phyloP scores from a whole-genome alignment of 2,329 filamentous ascomycete species.

The Curvularia hawaiiensis region DNA sequence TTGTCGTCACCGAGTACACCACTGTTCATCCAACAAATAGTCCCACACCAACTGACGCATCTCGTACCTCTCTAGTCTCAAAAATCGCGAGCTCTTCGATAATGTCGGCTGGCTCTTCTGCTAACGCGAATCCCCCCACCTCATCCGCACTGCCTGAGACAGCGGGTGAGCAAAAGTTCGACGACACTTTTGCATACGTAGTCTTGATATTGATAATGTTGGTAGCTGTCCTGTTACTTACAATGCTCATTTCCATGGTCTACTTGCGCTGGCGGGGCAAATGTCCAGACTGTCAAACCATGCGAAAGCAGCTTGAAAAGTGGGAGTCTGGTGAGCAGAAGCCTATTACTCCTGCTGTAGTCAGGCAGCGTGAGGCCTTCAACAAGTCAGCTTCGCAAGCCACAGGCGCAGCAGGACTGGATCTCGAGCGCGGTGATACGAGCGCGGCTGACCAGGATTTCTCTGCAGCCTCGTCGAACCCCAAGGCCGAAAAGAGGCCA shows the following conservation, averaged over 20 bases:
- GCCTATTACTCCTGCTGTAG: conserved; percentile 12
- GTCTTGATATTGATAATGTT: conserved; percentile 4
- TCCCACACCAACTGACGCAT: not conserved
- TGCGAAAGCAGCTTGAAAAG: conserved; percentile 11
- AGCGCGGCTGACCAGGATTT: not conserved
- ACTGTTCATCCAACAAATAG: conserved; percentile 7
- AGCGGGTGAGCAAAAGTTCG: not conserved
- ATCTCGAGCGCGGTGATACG: conserved; percentile 7
- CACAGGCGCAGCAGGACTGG: not conserved
- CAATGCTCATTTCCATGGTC: conserved; percentile 9
- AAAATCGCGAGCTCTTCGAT: not conserved
- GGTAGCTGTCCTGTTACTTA: conserved; percentile 5
- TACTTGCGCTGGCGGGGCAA: conserved; percentile 13
- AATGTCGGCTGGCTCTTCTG: not conserved
- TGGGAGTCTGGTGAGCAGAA: conserved; percentile 18
- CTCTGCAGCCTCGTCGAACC: not conserved
- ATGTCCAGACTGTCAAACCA: conserved; percentile 12
- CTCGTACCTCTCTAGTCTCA: not conserved
- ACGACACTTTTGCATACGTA: conserved; percentile 11
- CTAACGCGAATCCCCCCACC: not conserved
- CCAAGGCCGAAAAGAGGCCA: not conserved
- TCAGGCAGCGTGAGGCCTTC: conserved; percentile 6
- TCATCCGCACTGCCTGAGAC: not conserved
- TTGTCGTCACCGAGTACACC: conserved; percentile 6
- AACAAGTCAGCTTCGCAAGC: not conserved